These are phyloP conservation scores for Gracilaria gracilis DNA, from an alignment of 23 red algal species.

Conservation along the genomic window DNA sequence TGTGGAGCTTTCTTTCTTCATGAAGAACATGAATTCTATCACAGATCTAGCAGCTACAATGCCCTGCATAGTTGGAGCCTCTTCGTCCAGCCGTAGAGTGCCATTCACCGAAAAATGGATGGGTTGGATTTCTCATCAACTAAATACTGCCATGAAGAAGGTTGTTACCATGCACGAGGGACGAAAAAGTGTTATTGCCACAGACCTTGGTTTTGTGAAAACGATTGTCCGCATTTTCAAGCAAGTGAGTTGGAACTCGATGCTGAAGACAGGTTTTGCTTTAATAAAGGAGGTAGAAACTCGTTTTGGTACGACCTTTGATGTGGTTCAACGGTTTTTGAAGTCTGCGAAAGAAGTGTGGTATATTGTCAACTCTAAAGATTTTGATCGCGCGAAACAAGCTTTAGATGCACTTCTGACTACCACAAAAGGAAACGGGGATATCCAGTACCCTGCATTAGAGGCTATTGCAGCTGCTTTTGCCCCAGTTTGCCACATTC, in stretches of 20 bases:
- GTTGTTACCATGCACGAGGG: background rate
- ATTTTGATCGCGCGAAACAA: too few relatives aligned
- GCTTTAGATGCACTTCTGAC: too few relatives aligned
- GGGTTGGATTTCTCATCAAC: conserved; percentile 28
- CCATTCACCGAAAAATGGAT: conserved; percentile 29
- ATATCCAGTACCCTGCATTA: too few relatives aligned
- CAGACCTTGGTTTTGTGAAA: conserved; percentile 27
- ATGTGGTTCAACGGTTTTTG: conserved; percentile 10
- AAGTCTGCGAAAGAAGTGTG: too few relatives aligned
- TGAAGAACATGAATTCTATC: conserved; percentile 33
- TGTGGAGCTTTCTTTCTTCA: conserved; percentile 9
- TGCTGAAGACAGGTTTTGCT: background rate
- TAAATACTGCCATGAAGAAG: conserved; percentile 51
- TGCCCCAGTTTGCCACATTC: too few relatives aligned
- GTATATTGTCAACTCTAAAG: too few relatives aligned
- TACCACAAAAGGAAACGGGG: too few relatives aligned
- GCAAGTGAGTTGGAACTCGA: background rate
- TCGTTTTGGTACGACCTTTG: conserved; percentile 45
- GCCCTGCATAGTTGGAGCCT: conserved; percentile 35
- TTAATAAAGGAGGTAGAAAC: conserved; percentile 40
- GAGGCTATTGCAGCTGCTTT: too few relatives aligned
- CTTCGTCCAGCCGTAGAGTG: conserved; percentile 5
- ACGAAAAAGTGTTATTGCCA: background rate
- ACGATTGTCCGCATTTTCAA: conserved; percentile 42
- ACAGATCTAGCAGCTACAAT: conserved; percentile 27